Conservation (phyloP, 805 yeast species). For the Yarrowia divulgata region DNA sequence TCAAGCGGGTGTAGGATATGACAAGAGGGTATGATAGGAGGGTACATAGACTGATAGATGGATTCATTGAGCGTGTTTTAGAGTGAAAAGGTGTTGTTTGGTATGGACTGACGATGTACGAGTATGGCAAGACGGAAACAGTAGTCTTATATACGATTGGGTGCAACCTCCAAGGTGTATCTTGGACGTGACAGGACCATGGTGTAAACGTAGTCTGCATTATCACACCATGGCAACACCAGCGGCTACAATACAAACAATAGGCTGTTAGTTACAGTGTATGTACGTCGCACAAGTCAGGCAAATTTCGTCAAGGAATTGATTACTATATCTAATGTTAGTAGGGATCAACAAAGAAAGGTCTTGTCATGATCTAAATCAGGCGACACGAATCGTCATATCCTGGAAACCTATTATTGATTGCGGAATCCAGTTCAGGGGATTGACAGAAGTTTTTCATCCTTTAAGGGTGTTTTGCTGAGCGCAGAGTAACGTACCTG, state of each 20-base stretch:
- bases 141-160: background rate
- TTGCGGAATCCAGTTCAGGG: constrained; percentile 45
- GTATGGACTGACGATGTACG: background rate
- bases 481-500: constrained; percentile 33
- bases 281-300: too few species aligned
- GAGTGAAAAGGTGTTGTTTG: background rate
- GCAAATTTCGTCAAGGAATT: background rate
- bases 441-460: constrained; percentile 48
- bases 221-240: too few species aligned
- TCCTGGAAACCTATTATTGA: constrained; percentile 32
- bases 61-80: constrained; percentile 20
- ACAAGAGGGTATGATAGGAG: background rate
- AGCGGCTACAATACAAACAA: too few species aligned
- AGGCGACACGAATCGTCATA: constrained; percentile 40
- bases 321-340: constrained; percentile 6
- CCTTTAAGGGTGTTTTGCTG: constrained; percentile 38
- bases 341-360: background rate
- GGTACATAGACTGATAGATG: constrained; percentile 8
- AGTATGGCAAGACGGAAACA: too few species aligned
- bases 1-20: constrained; percentile 51
- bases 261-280: too few species aligned
- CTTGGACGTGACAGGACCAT: too few species aligned
- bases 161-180: constrained; percentile 19
- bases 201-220: too few species aligned
- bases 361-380: background rate